phyloP scores from a whole-genome alignment of 148 eudicot genomes.

The Dysphania ambrosioides region DNA sequence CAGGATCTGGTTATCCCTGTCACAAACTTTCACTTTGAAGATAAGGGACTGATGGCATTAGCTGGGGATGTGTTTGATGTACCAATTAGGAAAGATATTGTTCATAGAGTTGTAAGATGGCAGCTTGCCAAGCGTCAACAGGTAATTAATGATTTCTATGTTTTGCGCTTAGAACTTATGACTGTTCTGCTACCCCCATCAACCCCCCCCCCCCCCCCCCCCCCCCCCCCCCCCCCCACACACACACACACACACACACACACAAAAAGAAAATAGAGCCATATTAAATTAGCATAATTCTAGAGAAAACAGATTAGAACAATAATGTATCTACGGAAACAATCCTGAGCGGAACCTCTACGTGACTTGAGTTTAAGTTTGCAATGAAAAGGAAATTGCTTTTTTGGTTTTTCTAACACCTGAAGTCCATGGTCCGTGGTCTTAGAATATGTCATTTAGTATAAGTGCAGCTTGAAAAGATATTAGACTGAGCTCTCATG shows the following conservation, averaged over 20 bases:
- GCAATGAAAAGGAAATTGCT: no score
- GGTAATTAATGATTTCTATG: constrained; percentile 37
- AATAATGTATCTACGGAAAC: no score
- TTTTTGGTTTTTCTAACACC: background rate
- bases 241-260: no score
- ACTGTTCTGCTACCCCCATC: no score
- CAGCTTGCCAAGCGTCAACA: constrained; percentile 98
- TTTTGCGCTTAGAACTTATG: background rate
- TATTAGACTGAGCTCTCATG: background rate
- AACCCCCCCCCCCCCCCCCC: no score
- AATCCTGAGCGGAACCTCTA: no score
- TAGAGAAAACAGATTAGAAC: no score
- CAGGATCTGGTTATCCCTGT: constrained; percentile 86
- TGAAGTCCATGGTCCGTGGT: background rate
- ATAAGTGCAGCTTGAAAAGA: background rate
- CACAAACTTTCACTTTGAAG: constrained; percentile 76
- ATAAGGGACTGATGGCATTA: constrained; percentile 77
- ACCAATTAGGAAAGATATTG: constrained; percentile 90
- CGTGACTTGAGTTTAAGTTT: no score
- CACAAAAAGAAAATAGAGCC: no score
- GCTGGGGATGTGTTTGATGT: constrained; percentile 98
- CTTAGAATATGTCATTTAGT: background rate
- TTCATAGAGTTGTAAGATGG: constrained; percentile 96
- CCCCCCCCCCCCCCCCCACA: no score
- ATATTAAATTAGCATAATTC: no score